Percentiles rank a stretch among this genome's conserved stretches.
Conservation (phyloP, 2,329 filamentous ascomycete genomes). For the Ophiostoma ips region DNA sequence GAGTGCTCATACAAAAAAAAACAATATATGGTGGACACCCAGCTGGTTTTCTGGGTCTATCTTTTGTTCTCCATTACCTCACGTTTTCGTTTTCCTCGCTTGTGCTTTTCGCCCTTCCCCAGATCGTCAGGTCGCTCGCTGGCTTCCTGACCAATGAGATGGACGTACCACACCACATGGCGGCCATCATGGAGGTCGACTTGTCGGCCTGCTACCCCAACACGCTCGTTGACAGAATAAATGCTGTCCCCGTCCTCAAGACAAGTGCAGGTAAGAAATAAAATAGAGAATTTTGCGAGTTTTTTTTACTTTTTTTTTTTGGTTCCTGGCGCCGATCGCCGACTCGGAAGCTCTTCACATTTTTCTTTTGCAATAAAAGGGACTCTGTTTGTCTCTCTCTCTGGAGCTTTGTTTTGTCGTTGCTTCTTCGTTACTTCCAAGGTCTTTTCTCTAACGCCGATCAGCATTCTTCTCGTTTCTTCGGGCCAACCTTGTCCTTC, state of each 20-base stretch:
- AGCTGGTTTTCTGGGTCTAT: conserved; percentile 2
- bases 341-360: not conserved
- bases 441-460: not conserved
- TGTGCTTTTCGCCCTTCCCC: not conserved
- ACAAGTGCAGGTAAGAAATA: conserved; percentile 43
- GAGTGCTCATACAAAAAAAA: not conserved
- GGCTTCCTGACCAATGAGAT: conserved; percentile 20
- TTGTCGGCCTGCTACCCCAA: conserved; percentile 32
- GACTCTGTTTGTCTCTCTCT: not conserved
- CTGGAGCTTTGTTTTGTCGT: not conserved
- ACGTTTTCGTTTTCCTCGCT: not conserved
- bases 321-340: conserved; percentile 1
- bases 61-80: not conserved
- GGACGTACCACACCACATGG: conserved; percentile 23
- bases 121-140: not conserved
- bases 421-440: no score
- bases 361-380: conserved; percentile 4
- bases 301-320: conserved; percentile 7
- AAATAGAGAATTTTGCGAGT: conserved; percentile 3
- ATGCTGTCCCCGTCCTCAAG: conserved; percentile 41
- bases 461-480: conserved; percentile 73
- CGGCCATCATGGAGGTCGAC: conserved; percentile 33
- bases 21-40: conserved; percentile 8
- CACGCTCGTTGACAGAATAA: conserved; percentile 40
- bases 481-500: conserved; percentile 63